Base-by-base conservation (phyloP, 176 grass and related monocot genomes). In the Puccinellia tenuiflora region DNA sequence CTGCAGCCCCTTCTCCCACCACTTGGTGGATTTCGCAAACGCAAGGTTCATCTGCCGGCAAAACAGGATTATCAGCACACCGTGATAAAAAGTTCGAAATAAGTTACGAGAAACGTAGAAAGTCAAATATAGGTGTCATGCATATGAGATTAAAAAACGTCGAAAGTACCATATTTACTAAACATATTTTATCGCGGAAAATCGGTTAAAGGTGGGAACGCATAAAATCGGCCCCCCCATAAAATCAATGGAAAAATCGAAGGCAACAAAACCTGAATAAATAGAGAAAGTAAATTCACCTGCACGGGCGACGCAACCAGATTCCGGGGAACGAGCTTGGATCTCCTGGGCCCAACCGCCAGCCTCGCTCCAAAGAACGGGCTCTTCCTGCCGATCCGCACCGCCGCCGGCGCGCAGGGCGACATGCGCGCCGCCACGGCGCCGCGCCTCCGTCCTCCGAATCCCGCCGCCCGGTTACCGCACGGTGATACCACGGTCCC, bases 1-100 rank as follows among this genome's bases (percentile, higher is more conserved):
- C 31, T 96, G 91, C 13, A 91, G 63, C 9, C 85, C 87, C 69
- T 93, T 96, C 66, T 94, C 93, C 96, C 96, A 99, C 96, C 96
- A 99, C 70, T 85, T 96, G 78, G 75, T 60, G 25, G 81, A 62
- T 79, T 94, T 99, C 24, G 74, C 86, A 71, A 96, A 73, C 37
- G 83, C 17, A 65, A 96, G 90, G 50, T 83, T 90, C 89, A 88
- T 94, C 93, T 99, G 86, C 22, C 16, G 20, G 20, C 24, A 18
- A 16, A 28, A 7, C n/a, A 76, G 37, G 50, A 66, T 68, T 68
- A 76, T 85, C 43, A 79, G 71, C 5, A 61, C 28, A 33, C 5
- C 6, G 6, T 21, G 7, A 35, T 13, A 46, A 47, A 48, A 39
- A 21, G 22, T 9, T 55, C 1, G 37, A 71, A 40, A 55, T 38